These are phyloP conservation scores for Ascochyta koolunga DNA, from an alignment of 2,329 filamentous ascomycete species.

Conservation along the genomic window DNA sequence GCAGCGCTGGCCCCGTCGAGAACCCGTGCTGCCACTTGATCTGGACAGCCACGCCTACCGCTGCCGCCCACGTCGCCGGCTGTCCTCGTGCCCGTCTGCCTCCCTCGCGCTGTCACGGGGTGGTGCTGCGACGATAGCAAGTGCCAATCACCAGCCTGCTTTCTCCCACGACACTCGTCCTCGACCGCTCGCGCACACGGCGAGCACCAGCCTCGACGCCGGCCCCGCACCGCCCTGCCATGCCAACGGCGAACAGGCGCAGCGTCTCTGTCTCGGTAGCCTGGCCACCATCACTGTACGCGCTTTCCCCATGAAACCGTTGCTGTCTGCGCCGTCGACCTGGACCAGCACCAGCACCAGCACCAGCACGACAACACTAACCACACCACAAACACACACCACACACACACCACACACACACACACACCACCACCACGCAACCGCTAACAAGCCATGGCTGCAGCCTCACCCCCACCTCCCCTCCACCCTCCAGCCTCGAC, in stretches of 20 bases:
- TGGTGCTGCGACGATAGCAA: constrained; percentile 27
- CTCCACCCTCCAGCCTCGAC: constrained; percentile 35
- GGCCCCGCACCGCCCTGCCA: constrained; percentile 32
- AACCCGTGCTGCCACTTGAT: too few relatives aligned
- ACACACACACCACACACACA: not conserved
- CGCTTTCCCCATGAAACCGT: constrained; percentile 17
- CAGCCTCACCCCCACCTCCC: constrained; percentile 36
- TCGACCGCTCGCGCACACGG: constrained; percentile 8
- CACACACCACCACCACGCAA: not conserved
- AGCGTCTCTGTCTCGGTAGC: constrained; percentile 10
- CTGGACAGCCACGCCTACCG: not conserved
- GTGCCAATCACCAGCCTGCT: constrained; percentile 39
- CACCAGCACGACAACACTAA: not conserved
- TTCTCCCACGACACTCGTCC: constrained; percentile 34
- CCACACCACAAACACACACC: too few relatives aligned
- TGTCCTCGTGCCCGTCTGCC: constrained; percentile 14
- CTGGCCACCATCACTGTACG: constrained; percentile 28
- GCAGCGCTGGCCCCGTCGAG: too few relatives aligned
- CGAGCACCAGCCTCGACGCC: not conserved
- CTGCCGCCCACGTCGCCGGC: not conserved
- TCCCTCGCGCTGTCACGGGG: not conserved
- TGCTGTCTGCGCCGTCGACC: not conserved
- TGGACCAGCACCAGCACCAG: not conserved
- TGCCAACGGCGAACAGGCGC: constrained; percentile 34
- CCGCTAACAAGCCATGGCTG: constrained; percentile 41